phyloP scores from a whole-genome alignment of 331 rosid species.

The Phaseolus coccineus region DNA sequence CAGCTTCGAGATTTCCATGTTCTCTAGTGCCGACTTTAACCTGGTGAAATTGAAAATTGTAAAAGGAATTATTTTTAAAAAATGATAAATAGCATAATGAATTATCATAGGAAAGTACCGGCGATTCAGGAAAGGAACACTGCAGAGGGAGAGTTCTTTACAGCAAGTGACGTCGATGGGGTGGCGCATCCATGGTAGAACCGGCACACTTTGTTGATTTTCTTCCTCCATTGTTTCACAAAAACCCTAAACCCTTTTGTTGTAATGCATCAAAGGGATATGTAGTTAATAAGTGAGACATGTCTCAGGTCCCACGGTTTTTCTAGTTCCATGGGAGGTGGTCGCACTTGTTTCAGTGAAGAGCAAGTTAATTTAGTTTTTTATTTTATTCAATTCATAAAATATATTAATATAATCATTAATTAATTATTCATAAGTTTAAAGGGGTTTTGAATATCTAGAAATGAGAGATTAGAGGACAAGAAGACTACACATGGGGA shows the following conservation, averaged over 20 bases:
- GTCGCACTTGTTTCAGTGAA: no score
- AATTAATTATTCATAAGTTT: no score
- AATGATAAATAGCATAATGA: background rate
- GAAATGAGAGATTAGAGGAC: conserved; percentile 31
- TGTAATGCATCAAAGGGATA: no score
- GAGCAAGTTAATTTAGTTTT: no score
- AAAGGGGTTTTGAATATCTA: conserved; percentile 8
- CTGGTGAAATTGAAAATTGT: conserved; percentile 35
- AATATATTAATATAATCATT: no score
- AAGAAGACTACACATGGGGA: conserved; percentile 12
- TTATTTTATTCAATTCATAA: no score
- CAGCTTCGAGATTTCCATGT: conserved; percentile 63
- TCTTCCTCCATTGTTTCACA: conserved; percentile 47
- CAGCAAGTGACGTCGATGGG: conserved; percentile 66
- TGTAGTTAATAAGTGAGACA: no score
- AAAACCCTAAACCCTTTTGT: conserved; percentile 26
- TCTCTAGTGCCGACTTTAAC: conserved; percentile 67
- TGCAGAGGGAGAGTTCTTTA: conserved; percentile 53
- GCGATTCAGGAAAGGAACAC: conserved; percentile 66
- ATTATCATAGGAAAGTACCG: background rate
- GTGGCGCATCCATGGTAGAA: conserved; percentile 90
- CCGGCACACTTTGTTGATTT: conserved; percentile 57
- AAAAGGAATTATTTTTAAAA: background rate
- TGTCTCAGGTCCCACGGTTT: no score
- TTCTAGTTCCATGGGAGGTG: no score